phyloP scores from a whole-genome alignment of 169 alveolate genomes.

The Nephromyces sp. region DNA sequence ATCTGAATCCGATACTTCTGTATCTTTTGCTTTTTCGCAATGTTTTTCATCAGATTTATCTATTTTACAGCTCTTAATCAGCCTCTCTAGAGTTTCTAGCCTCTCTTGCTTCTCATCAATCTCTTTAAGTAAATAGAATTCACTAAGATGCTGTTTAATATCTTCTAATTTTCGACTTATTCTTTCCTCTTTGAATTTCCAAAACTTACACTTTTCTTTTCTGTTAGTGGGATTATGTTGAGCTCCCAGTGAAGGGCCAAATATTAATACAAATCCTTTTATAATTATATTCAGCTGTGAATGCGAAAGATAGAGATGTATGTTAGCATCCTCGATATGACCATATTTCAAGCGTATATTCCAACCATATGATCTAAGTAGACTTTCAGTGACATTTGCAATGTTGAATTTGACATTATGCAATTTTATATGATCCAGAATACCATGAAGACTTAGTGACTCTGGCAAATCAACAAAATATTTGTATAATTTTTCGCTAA shows the following conservation, averaged over 20 bases:
- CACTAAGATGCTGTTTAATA: not conserved
- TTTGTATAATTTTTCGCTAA: not conserved
- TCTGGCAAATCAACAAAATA: not conserved
- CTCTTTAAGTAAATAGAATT: not conserved
- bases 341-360: not conserved
- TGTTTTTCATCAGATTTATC: too few species aligned
- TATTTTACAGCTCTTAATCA: not conserved
- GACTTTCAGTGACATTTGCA: not conserved
- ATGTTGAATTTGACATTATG: not conserved
- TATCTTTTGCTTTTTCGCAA: too few species aligned
- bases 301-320: not conserved
- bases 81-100: not conserved
- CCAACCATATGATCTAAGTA: not conserved
- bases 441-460: not conserved
- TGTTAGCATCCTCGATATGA: not conserved
- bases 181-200: not conserved
- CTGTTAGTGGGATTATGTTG: not conserved
- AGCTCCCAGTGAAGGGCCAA: not conserved
- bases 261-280: not conserved
- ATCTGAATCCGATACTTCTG: not conserved
- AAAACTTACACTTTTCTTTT: too few species aligned
- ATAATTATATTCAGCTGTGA: not conserved
- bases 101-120: not conserved
- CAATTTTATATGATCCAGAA: not conserved
- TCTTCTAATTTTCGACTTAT: not conserved